Conservation (phyloP, 805 yeast genomes). For the Sugiyamaella qingdaonensis region DNA sequence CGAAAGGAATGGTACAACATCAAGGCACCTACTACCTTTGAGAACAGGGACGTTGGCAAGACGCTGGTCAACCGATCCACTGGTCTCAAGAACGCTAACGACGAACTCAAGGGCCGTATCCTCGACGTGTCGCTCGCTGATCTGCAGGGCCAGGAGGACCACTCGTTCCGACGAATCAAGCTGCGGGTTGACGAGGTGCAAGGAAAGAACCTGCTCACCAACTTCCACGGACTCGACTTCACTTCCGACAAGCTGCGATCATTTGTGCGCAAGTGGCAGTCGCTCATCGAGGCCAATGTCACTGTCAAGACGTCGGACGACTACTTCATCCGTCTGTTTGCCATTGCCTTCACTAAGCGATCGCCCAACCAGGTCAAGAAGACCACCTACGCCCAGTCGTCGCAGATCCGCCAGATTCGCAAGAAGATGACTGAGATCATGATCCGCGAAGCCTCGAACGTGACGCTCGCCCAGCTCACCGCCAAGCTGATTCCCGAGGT, state of each 20-base stretch:
- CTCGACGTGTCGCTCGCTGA: slow-evolving; percentile 95
- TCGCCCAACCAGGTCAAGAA: slow-evolving; percentile 95
- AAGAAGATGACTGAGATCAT: slow-evolving; percentile 94
- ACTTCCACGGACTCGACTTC: slow-evolving; percentile 99
- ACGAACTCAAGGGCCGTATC: slow-evolving; percentile 96
- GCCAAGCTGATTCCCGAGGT: slow-evolving; percentile 98
- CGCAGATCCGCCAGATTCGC: slow-evolving; percentile 96
- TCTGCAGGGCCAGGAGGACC: slow-evolving; percentile 98
- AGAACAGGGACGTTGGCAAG: slow-evolving; percentile 98
- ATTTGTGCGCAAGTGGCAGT: slow-evolving; percentile 98
- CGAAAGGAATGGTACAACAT: slow-evolving; percentile 98
- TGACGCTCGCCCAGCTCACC: slow-evolving; percentile 93
- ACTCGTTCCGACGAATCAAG: slow-evolving; percentile 94
- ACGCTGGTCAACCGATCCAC: slow-evolving; percentile 97
- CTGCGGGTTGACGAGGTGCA: slow-evolving; percentile 98
- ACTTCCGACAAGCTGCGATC: slow-evolving; percentile 97
- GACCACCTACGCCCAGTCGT: slow-evolving; percentile 96
- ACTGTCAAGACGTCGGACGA: slow-evolving; percentile 98
- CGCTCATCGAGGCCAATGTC: slow-evolving; percentile 95
- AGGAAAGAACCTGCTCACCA: slow-evolving; percentile 97
- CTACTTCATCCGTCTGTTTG: slow-evolving; percentile 92
- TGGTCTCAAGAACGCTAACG: slow-evolving; percentile 96
- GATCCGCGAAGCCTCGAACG: slow-evolving; percentile 93
- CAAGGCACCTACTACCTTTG: slow-evolving; percentile 98
- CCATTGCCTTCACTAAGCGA: slow-evolving; percentile 98